Evolutionary conservation across 2,329 filamentous ascomycete species (phyloP), one percentile per base, ranked within the genome.

Genomic region (Acarospora socialis): DNA sequence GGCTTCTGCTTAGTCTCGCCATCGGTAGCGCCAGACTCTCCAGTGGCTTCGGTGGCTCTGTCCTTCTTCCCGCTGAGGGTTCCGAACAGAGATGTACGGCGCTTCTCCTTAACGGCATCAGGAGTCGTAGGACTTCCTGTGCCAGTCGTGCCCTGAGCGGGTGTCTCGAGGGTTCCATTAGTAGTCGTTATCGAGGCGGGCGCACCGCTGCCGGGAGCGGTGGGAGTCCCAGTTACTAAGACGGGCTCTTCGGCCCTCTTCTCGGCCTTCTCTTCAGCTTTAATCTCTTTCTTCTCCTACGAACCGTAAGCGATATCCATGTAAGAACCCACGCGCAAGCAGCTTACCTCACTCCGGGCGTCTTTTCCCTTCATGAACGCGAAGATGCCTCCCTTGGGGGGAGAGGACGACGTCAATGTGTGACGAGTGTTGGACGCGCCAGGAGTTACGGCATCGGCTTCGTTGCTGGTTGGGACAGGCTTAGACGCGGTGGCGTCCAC

Each of bases 51-150:
- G 32, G 51, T 48, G 50, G 63, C 66, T 55, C 61, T 61, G 51
- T 60, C 54, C 49, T 67, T 65, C 58, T 66, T 66, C 37, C 61
- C 59, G 38, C 60, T 57, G 36, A 68, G 60, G 51, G 58, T 64
- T 43, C 61, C 61, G 50, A 70, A 71, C 50, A 61, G 59, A 46
- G 65, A 70, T 46, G 57, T 61, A 48, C 57, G 62, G 43, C 60
- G 63, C 54, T 64, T 61, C 41, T 60, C 55, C 49, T 62, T 60
- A 37, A 50, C 36, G 27, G 43, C 36, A 21, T 44, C 51, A 29
- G 56, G 50, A 47, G 56, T 55, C 47, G 59, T 56, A 45, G 63
- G 56, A 21, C 46, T 37, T 33, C 51, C 50, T 9, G 46, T 45
- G 16, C 44, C 40, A 33, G 47, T 17, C 28, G 50, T 42, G 19